Conservation (phyloP, 768 basidiomycete genomes). For the Leucocoprinus sp. region DNA sequence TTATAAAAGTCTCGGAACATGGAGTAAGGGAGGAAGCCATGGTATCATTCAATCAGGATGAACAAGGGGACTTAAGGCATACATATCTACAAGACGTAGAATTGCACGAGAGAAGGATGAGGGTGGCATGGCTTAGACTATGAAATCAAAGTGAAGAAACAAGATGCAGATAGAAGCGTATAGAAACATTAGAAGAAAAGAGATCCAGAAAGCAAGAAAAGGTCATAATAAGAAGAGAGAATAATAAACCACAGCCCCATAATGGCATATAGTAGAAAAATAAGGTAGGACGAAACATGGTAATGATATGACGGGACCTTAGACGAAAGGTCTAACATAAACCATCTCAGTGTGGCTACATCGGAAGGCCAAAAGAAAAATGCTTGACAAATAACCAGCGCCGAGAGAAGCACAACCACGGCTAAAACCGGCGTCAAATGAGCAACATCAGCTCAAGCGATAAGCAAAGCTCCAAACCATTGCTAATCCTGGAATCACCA, state of each 20-base stretch:
- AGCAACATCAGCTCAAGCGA: background rate
- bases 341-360: background rate
- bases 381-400: background rate
- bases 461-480: background rate
- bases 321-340: slow-evolving; percentile 3
- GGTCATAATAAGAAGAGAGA: slow-evolving; percentile 9
- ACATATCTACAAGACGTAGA: background rate
- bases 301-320: slow-evolving; percentile 1
- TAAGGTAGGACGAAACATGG: slow-evolving; percentile 5
- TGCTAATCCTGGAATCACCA: slow-evolving; percentile 26
- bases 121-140: no score
- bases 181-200: background rate
- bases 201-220: slow-evolving; percentile 1
- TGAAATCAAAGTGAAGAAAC: background rate
- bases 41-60: background rate
- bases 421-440: background rate
- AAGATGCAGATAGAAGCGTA: slow-evolving; percentile 4
- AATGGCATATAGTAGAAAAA: slow-evolving; percentile 11
- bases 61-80: background rate
- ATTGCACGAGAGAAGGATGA: no score
- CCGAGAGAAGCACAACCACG: background rate
- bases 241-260: slow-evolving; percentile 10
- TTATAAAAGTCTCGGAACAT: background rate
- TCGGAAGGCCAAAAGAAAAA: background rate
- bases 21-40: background rate